Base-by-base conservation (phyloP, 225 moss, liverwort and hornwort species). In the Antitrichia curtipendula region DNA sequence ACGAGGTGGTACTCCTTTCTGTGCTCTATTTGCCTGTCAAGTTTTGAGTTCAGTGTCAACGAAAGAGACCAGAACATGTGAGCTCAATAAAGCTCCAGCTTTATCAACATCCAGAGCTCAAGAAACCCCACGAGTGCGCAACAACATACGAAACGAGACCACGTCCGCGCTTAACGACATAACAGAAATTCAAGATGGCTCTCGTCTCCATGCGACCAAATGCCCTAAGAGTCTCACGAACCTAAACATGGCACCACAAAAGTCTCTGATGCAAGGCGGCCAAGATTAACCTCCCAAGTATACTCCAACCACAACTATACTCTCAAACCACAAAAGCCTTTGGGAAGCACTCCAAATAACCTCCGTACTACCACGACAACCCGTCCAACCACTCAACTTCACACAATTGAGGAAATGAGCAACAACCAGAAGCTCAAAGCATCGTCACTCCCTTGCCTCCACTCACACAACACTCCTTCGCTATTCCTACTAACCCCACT, bases 171-270 rank as follows among this genome's bases (percentile, higher is more conserved):
- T 74, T 15, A 45, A 84, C 40, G 60, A 60, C 88, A 19, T 34
- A 61, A 40, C 41, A 80, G 43, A 19, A 70, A 84, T 80, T 53
- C 80, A 88, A 71, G 72, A 88, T 61, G 21, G 36, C 40, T 61
- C 49, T 70, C 69, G 66, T 24, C 50, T 34, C 58, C 84, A 24
- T 38, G 70, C 88, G 52, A 78, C 15, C 62, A 80, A 62, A 72
- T 84, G 72, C 88, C 88, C 88, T 84, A 88, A 88, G 84, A 83
- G 28, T 8, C 65, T 82, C 75, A 88, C 57, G 82, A 65, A 88
- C 82, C 56, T 56, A 75, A 82, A 56, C 69, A 60, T 24, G 13
- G 13, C 84, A 70, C 57, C 69, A 28, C 38, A 15, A 64, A 57
- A 60, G n/a, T 60, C 58, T 70, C 61, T 6, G 69, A 70, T 69